Evolutionary conservation across 352 stramenopile genomes (phyloP), one percentile per base, ranked within the genome.

Genomic region (Phytophthora boehmeriae): DNA sequence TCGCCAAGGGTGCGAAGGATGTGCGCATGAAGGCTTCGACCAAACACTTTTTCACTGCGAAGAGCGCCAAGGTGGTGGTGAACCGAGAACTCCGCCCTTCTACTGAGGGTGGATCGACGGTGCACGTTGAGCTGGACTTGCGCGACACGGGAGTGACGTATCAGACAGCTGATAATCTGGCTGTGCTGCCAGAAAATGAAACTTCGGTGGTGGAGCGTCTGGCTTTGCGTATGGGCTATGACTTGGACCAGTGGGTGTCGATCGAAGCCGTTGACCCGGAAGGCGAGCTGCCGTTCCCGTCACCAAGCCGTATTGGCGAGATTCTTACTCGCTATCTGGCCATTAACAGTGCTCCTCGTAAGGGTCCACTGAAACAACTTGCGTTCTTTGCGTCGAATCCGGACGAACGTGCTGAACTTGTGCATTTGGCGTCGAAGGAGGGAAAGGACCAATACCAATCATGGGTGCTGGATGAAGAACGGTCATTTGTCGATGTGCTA

Each of bases 271-370:
- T 82, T 17, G 77, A 87, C 50, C 57, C 74, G 25, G 53, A 76
- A 17, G 85, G 76, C 52, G 87, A 90, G 27, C 69, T 90, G 25
- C 86, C 90, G 6, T 99, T 99, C 78, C 97, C 97, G 16, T 98
- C 94, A 35, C 97, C 97, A 2, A 97, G 96, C 53, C 98, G 92
- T 14, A 73, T 99, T 16, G 76, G 86, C 4, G 87, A 96, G 44
- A 96, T 97, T 48, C 80, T 99, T 6, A 88, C 81, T 16, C 73
- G 82, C 13, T 99, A 98, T 73, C 76, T 97, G 52, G 95, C 98
- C 62, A 86, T 99, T 52, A 97, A 97, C 64, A 91, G 86, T 22
- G 76, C 90, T 20, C 96, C 96, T n/a, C 78, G 88, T 30, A 93
- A 95, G 53, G 76, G 67, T 0, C 73, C 89, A 14, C 58, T 98